phyloP scores from a whole-genome alignment of 1,284 basidiomycete species.

The Garcileccinum viscosum region DNA sequence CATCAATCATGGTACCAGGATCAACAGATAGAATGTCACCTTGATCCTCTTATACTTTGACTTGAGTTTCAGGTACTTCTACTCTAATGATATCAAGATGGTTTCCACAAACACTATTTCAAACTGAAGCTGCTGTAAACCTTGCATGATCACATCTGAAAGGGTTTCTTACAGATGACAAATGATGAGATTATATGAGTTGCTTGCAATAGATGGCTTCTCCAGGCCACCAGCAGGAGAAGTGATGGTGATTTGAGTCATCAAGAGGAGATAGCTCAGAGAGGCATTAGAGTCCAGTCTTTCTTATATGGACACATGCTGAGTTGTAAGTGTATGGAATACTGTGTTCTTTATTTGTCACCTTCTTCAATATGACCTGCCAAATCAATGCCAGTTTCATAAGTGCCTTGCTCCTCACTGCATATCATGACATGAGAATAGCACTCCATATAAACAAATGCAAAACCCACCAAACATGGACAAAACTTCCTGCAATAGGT shows the following conservation, averaged over 20 bases:
- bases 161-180: conserved; percentile 66
- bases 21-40: conserved; percentile 47
- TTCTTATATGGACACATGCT: conserved; percentile 15
- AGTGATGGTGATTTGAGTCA: conserved; percentile 52
- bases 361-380: too few species aligned
- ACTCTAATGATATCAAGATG: conserved; percentile 73
- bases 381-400: too few species aligned
- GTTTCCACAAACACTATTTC: conserved; percentile 79
- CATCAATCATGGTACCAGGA: neutral
- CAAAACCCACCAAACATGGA: too few species aligned
- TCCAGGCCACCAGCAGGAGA: conserved; percentile 43
- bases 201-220: conserved; percentile 40
- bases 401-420: too few species aligned
- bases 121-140: conserved; percentile 70
- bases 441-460: too few species aligned
- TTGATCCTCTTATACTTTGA: conserved; percentile 85
- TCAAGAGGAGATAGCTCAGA: conserved; percentile 22
- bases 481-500: too few species aligned
- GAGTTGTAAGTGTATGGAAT: conserved; percentile 9
- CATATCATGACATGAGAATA: too few species aligned
- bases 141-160: conserved; percentile 66
- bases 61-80: conserved; percentile 72
- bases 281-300: conserved; percentile 28
- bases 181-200: conserved; percentile 55
- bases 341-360: too few species aligned